A percentile compares a stretch with the other conserved stretches of the same genome.
These are phyloP conservation scores for Endothia cerciana DNA, from an alignment of 2,329 filamentous ascomycete species.

Conservation along the genomic window DNA sequence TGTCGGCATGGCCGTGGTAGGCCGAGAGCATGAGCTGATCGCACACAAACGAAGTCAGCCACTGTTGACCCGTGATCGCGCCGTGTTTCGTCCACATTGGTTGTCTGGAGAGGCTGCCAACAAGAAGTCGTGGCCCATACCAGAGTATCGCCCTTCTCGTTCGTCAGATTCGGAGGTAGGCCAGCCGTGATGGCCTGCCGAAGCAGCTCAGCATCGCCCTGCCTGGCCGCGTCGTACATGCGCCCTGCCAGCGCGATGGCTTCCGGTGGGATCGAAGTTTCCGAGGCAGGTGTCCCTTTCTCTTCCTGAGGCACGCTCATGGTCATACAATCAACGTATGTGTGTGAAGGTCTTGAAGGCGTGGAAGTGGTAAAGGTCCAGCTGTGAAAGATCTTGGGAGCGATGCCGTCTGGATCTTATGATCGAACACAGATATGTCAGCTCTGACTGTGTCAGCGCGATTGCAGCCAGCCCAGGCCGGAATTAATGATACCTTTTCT, in stretches of 20 bases:
- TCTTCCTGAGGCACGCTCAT: constrained; percentile 12
- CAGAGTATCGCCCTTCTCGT: constrained; percentile 74
- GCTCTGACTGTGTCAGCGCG: neutral
- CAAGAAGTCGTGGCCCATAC: constrained; percentile 41
- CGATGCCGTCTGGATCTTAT: too few relatives aligned
- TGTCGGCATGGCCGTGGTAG: constrained; percentile 67
- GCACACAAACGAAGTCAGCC: neutral
- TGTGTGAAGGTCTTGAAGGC: neutral
- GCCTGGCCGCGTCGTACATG: constrained; percentile 69
- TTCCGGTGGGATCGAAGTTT: constrained; percentile 57
- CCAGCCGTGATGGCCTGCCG: constrained; percentile 66
- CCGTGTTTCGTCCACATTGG: too few relatives aligned
- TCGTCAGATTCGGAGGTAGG: constrained; percentile 71
- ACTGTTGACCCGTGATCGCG: too few relatives aligned
- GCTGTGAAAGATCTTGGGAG: neutral
- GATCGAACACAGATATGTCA: neutral
- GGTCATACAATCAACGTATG: neutral
- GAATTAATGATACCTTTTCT: neutral
- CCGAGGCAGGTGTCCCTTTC: neutral
- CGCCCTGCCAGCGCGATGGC: constrained; percentile 67
- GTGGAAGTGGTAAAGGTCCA: neutral
- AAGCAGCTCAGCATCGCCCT: constrained; percentile 62
- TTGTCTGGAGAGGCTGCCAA: too few relatives aligned
- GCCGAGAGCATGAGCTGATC: constrained; percentile 71
- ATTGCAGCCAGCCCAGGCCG: neutral